Conservation (phyloP, 768 basidiomycete genomes). For the Lactifluus piperatus region DNA sequence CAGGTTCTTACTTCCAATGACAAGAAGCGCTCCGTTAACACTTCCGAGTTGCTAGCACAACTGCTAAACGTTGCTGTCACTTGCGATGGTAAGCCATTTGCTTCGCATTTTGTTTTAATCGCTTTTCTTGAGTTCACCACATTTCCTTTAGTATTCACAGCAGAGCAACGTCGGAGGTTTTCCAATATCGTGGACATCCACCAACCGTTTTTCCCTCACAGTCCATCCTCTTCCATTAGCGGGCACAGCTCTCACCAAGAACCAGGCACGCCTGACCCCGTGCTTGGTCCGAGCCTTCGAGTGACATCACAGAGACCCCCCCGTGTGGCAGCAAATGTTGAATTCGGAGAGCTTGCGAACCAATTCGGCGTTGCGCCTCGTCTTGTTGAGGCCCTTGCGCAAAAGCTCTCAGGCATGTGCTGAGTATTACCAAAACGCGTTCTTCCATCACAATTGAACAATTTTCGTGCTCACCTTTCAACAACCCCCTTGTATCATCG, state of each 20-base stretch:
- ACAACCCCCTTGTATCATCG: slow-evolving; percentile 13
- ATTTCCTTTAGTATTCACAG: slow-evolving; percentile 12
- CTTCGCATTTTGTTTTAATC: neutral
- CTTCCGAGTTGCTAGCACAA: slow-evolving; percentile 14
- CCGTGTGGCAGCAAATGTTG: slow-evolving; percentile 1
- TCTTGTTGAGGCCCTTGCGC: slow-evolving; percentile 18
- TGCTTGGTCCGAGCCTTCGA: slow-evolving; percentile 49
- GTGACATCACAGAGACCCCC: slow-evolving; percentile 55
- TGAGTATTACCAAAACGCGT: slow-evolving; percentile 1
- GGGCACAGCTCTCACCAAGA: slow-evolving; percentile 17
- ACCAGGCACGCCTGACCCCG: slow-evolving; percentile 14
- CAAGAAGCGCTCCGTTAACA: slow-evolving; percentile 6
- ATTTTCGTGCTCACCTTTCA: neutral
- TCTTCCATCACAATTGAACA: slow-evolving; percentile 7
- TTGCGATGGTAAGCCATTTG: slow-evolving; percentile 11
- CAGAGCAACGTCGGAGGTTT: slow-evolving; percentile 13
- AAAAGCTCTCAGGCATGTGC: slow-evolving; percentile 19
- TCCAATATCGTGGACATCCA: slow-evolving; percentile 6
- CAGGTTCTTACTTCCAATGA: slow-evolving; percentile 16
- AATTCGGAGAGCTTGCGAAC: slow-evolving; percentile 16
- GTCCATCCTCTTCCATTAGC: slow-evolving; percentile 17
- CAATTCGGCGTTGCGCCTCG: slow-evolving; percentile 19
- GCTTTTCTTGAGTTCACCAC: neutral
- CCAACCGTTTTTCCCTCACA: slow-evolving; percentile 13
- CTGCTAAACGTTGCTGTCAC: slow-evolving; percentile 12